Base-by-base conservation (phyloP, 306 rosid species). In the Cicer pinnatifidum region DNA sequence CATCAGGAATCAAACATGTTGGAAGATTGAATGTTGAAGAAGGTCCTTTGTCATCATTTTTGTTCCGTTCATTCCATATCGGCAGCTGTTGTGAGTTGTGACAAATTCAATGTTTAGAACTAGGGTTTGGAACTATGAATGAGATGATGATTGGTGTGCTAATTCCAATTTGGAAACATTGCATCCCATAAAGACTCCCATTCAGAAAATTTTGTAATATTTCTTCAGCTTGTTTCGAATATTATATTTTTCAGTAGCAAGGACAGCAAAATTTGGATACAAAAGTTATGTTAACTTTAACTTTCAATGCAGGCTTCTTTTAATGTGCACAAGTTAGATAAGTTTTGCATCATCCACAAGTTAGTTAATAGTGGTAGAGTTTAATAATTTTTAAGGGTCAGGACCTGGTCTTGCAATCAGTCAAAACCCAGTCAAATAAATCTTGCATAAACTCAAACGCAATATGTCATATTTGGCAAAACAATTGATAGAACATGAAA, bases 11-110 rank as follows among this genome's bases (percentile, higher is more conserved):
- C 81, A 60, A 48, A 56, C 69, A 67, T 67, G 79, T 53, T 52
- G 82, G 80, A 77, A 57, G 83, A 73, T 64, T 80, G 87, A 79
- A 69, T 61, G 6, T 63, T 68, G 75, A 66, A 74, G 73, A 66
- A 74, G 73, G 47, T 71, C 40, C 63, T 50, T 44, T 17, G 38
- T 47, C 40, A 37, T 69, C 13, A 37, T 77, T 43, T 16, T n/a
- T 65, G 35, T 12, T 11, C 7, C 9, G 10, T 51, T 71, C 71
- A 71, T 69, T 65, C 75, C 23, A 12, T 76, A 82, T 28, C 6
- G 47, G 51, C 69, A 16, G 39, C 9, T 64, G 19, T 5, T 59
- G 9, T 59, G 10, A 59, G 8, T 56, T 56, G 28, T 53, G 46
- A 54, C 57, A 47, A 38, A 67, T 63, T 64, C 50, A 20, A 48